phyloP scores from a whole-genome alignment of 495 filamentous ascomycete species.

The Podospora pseudoanserina region DNA sequence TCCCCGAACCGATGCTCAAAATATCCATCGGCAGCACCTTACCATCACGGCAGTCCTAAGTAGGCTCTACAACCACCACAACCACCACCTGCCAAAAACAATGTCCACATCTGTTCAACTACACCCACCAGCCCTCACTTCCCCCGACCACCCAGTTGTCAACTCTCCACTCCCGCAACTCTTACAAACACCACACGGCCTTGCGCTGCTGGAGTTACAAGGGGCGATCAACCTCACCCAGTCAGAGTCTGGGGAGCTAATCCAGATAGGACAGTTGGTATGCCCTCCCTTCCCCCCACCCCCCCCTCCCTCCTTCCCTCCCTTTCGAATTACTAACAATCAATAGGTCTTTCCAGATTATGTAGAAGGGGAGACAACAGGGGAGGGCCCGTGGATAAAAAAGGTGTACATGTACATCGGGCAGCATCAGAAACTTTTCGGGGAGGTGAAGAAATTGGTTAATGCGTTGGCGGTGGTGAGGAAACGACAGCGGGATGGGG shows the following conservation, averaged over 20 bases:
- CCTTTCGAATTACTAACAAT: slow-evolving; percentile 36
- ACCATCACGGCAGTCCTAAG: too few relatives aligned
- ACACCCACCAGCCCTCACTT: too few relatives aligned
- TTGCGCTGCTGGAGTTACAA: slow-evolving; percentile 87
- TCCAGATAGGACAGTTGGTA: too few relatives aligned
- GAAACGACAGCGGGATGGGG: slow-evolving; percentile 12
- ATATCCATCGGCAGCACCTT: too few relatives aligned
- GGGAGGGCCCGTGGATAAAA: slow-evolving; percentile 74
- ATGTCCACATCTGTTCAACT: not conserved
- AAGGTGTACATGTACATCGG: slow-evolving; percentile 83
- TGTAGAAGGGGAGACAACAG: slow-evolving; percentile 41
- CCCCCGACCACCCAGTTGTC: not conserved
- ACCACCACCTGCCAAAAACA: not conserved
- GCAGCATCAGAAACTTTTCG: slow-evolving; percentile 81
- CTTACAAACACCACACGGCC: slow-evolving; percentile 76
- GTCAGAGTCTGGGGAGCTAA: not conserved
- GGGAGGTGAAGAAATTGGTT: slow-evolving; percentile 81
- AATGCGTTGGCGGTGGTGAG: slow-evolving; percentile 66
- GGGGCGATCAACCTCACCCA: slow-evolving; percentile 71
- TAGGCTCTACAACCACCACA: not conserved
- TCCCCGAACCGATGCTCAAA: too few relatives aligned
- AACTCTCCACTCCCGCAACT: slow-evolving; percentile 64
- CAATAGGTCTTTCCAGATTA: slow-evolving; percentile 78
- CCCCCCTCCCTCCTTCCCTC: too few relatives aligned
- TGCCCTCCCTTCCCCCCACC: too few relatives aligned